Percentiles rank a stretch among this genome's conserved stretches.
Evolutionary conservation across 2,329 filamentous ascomycete species (phyloP).

Genomic region (Colletotrichum chlorophyti): DNA sequence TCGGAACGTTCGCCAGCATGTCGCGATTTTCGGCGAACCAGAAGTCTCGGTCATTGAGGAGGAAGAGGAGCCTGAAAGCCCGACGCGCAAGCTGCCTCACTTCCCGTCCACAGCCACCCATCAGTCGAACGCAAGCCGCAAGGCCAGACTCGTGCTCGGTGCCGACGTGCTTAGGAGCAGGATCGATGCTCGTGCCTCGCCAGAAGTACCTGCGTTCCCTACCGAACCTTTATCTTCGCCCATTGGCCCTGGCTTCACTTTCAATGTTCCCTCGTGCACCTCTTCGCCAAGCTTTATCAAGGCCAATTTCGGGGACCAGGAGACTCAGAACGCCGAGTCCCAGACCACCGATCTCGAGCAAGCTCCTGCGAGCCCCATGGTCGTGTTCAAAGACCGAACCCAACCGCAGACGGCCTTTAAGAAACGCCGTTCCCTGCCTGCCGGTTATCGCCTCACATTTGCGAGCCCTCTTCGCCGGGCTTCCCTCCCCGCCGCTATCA

Average conservation of each 20-base stretch:
- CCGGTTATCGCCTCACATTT: not conserved
- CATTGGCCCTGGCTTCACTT: conserved; percentile 13
- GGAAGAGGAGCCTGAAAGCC: conserved; percentile 24
- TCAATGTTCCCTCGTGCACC: conserved; percentile 10
- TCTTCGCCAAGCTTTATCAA: not conserved
- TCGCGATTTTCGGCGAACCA: conserved; percentile 18
- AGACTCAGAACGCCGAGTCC: not conserved
- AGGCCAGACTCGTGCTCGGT: conserved; percentile 4
- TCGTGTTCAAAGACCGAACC: conserved; percentile 21
- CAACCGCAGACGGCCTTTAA: conserved; percentile 11
- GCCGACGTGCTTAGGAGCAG: not conserved
- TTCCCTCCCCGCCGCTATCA: conserved; percentile 7
- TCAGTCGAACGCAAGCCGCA: conserved; percentile 12
- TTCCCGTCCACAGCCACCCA: conserved; percentile 26
- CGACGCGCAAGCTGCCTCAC: conserved; percentile 13
- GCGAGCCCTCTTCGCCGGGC: conserved; percentile 11
- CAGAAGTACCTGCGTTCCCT: too few relatives aligned
- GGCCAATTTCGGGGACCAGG: not conserved
- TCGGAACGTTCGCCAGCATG: conserved; percentile 19
- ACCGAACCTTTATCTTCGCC: conserved; percentile 12
- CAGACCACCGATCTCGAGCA: not conserved
- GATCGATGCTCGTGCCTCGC: not conserved
- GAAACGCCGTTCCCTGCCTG: conserved; percentile 14
- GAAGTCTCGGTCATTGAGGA: conserved; percentile 21
- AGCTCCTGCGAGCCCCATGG: conserved; percentile 4